phyloP scores from a whole-genome alignment of 148 eudicot species.

The Cornus suecica region DNA sequence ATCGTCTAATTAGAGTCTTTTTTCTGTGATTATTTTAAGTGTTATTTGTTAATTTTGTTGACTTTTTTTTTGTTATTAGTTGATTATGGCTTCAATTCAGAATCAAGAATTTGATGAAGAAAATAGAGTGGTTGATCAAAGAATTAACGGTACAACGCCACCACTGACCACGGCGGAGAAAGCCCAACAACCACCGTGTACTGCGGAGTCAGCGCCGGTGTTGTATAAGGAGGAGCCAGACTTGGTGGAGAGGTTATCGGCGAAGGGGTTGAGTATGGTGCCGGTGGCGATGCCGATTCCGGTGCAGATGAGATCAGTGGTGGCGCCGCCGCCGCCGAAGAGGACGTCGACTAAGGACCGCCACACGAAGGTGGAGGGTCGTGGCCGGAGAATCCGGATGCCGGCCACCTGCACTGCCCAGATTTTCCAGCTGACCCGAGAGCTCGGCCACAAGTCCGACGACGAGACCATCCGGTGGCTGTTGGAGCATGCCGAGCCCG shows the following conservation, averaged over 20 bases:
- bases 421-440: slow-evolving; percentile 47
- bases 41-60: not conserved
- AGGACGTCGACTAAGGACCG: slow-evolving; percentile 39
- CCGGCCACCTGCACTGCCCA: slow-evolving; percentile 55
- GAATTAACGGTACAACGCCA: not conserved
- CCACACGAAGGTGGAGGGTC: slow-evolving; percentile 55
- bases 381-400: slow-evolving; percentile 50
- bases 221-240: slow-evolving; percentile 21
- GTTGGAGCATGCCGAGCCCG: slow-evolving; percentile 42
- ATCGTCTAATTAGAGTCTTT: not conserved
- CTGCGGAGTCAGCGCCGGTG: not conserved
- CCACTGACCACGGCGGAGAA: not conserved
- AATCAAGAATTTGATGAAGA: not conserved
- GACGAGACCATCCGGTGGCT: slow-evolving; percentile 55
- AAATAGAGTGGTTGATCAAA: not conserved
- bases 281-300: slow-evolving; percentile 17
- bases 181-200: not conserved
- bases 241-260: slow-evolving; percentile 1
- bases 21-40: not conserved
- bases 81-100: not conserved
- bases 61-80: not conserved
- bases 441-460: slow-evolving; percentile 56
- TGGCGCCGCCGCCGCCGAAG: slow-evolving; percentile 6
- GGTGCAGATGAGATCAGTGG: slow-evolving; percentile 2
- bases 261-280: not conserved